Base-by-base conservation (phyloP, 2,329 filamentous ascomycete genomes). In the Alternaria panax region DNA sequence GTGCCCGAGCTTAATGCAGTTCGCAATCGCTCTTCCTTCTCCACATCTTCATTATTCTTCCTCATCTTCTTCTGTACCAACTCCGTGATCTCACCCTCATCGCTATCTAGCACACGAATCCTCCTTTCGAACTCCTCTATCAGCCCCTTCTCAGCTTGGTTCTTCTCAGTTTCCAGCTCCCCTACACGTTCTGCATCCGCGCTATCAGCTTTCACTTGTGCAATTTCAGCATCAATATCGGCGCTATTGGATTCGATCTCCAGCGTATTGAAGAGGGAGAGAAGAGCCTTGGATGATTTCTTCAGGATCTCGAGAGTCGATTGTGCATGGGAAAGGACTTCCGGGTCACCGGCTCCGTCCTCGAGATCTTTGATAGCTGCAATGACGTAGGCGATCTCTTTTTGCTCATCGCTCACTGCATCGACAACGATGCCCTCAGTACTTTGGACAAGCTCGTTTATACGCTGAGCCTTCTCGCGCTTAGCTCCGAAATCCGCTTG, bases 141-240 rank as follows among this genome's bases (percentile, higher is more conserved):
- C 57, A 78, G 52, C 54, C 74, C 72, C 27, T 65, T 66, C 60
- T 75, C 75, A 8, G 72, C 68, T 1, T 71, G 71, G 20, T 62
- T 63, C 54, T 81, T 76, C 48, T 74, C 70, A 7, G 62, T 55
- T 51, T 64, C 82, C 60, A 70, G 53, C n/a, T 78, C 74, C 28
- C 76, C 70, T 24, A 84, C 72, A 16, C 72, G 76, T 14, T 73
- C 80, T 4, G 75, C 57, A 20, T 80, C 78, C 0, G 80, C 78
- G 47, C 80, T 79, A 18, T 82, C 77, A 34, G 80, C 79, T 51
- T 76, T 79, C 3, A 83, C 85, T 65, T 84, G 81, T 34, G 83
- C 82, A 50, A 86, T 82, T n/a, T 83, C 83, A 20, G 85, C 80
- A 45, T 82, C 80, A 52, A 85, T 83, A 57, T 85, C 83, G 1